Base-by-base conservation (phyloP, 1,284 basidiomycete species). In the Pseudozyma flocculosa region DNA sequence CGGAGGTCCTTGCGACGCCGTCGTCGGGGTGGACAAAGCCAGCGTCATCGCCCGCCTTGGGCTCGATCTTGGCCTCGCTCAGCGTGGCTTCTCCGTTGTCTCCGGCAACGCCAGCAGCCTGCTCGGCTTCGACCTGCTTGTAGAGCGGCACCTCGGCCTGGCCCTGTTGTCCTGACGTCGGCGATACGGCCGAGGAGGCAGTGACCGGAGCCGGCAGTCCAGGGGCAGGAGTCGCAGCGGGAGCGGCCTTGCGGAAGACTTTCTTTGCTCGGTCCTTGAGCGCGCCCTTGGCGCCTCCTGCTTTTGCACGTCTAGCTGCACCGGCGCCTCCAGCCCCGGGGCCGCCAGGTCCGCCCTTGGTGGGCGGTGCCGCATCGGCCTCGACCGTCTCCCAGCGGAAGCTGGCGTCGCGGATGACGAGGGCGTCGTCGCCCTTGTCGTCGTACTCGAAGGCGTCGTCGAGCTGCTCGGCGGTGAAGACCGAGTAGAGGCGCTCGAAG, bases 361-460 rank as follows among this genome's bases (percentile, higher is more conserved):
- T 46, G 23, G 48, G 42, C 1, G 50, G 47, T 13, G 45, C 43
- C 34, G 58, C 60, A 15, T 69, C 62, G 4, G 58, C 61, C 45
- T 64, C 61, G 11, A 63, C 57, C 15, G 58, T 50, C 37, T 72
- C 70, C 70, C 70, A 72, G 19, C 56, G 61, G 57, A 72, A 72
- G 8, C 50, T 57, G 10, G 41, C 61, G 23, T 73, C 53, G 30
- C 47, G 45, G 11, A 69, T 51, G 9, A 56, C 23, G 29, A 69
- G 58, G 13, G 60, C 71, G 32, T 50, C 56, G 11, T 17, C 14
- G 17, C 15, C 18, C 50, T 63, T 53, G 45, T 57, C 50, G 50
- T 86, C 85, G 85, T 87, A 88, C 68, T 84, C 82, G 66, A 89
- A 88, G 0, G 82, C 82, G 13, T 84, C 87, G 51, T 84, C 78